These are phyloP conservation scores for Globisporangium irregulare DNA, from an alignment of 352 stramenopile species.

Conservation along the genomic window DNA sequence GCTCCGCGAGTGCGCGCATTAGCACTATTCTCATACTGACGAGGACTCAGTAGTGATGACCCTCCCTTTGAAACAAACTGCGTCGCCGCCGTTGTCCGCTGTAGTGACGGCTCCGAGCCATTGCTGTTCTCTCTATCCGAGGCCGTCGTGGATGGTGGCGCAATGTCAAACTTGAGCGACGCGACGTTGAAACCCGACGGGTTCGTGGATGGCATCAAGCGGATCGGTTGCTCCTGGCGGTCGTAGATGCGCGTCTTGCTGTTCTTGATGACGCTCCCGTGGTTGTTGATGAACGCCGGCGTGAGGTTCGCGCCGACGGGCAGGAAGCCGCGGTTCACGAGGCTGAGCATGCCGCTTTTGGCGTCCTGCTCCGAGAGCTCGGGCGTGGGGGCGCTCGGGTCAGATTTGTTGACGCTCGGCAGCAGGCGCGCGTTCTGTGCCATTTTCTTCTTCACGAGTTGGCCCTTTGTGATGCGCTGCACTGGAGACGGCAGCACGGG, in stretches of 20 bases:
- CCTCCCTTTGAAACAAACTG: neutral
- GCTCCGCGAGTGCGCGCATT: slow-evolving; percentile 11
- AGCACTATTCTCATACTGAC: neutral
- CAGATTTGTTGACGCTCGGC: slow-evolving; percentile 66
- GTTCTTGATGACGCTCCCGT: slow-evolving; percentile 55
- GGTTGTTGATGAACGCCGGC: slow-evolving; percentile 51
- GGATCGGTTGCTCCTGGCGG: slow-evolving; percentile 47
- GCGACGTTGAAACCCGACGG: slow-evolving; percentile 71
- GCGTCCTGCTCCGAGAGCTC: slow-evolving; percentile 60
- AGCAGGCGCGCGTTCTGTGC: slow-evolving; percentile 49
- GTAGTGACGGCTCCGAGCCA: slow-evolving; percentile 2
- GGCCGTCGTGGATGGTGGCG: neutral
- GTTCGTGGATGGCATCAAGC: slow-evolving; percentile 50
- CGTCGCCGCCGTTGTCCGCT: neutral
- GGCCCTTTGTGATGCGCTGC: slow-evolving; percentile 27
- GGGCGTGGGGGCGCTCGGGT: slow-evolving; percentile 49
- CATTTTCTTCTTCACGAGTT: slow-evolving; percentile 62
- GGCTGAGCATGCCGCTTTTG: slow-evolving; percentile 55
- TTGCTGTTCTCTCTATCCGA: neutral
- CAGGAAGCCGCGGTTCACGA: slow-evolving; percentile 72
- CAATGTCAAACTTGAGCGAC: slow-evolving; percentile 77
- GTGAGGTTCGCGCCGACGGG: slow-evolving; percentile 59
- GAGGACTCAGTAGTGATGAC: neutral
- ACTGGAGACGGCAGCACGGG: slow-evolving; percentile 10
- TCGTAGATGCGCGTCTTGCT: slow-evolving; percentile 49